These are phyloP conservation scores for Hibiscus trionum DNA, from an alignment of 345 rosid genomes.

Conservation along the genomic window DNA sequence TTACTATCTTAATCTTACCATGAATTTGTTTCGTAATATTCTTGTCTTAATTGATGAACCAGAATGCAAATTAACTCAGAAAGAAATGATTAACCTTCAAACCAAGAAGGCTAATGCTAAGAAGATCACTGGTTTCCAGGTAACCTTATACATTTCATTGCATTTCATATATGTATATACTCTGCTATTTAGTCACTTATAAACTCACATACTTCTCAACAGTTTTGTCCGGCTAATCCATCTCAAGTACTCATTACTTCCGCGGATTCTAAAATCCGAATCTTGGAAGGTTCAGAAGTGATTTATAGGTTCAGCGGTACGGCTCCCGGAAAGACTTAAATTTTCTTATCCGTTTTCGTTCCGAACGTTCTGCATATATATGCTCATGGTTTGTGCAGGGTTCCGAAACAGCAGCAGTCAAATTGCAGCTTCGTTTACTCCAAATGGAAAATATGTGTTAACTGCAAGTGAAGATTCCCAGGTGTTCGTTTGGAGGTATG, in stretches of 20 bases:
- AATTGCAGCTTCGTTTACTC: slow-evolving; percentile 73
- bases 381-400: slow-evolving; percentile 31
- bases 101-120: slow-evolving; percentile 50
- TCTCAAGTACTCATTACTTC: slow-evolving; percentile 77
- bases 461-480: slow-evolving; percentile 87
- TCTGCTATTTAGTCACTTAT: background rate
- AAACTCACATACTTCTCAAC: slow-evolving; percentile 7
- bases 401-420: slow-evolving; percentile 77
- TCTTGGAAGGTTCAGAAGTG: slow-evolving; percentile 58
- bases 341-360: background rate
- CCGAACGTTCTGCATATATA: background rate
- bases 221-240: slow-evolving; percentile 73
- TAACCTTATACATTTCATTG: slow-evolving; percentile 10
- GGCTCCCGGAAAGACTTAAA: background rate
- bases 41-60: slow-evolving; percentile 14
- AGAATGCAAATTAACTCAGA: slow-evolving; percentile 61
- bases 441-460: slow-evolving; percentile 59
- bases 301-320: slow-evolving; percentile 73
- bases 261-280: slow-evolving; percentile 82
- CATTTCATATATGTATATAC: no score
- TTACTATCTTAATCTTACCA: background rate
- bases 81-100: slow-evolving; percentile 42
- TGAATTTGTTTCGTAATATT: background rate
- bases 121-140: slow-evolving; percentile 96
- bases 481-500: slow-evolving; percentile 74